A percentile compares a stretch with the other conserved stretches of the same genome.
phyloP scores from a whole-genome alignment of 306 rosid genomes.

The Echinosophora koreensis region DNA sequence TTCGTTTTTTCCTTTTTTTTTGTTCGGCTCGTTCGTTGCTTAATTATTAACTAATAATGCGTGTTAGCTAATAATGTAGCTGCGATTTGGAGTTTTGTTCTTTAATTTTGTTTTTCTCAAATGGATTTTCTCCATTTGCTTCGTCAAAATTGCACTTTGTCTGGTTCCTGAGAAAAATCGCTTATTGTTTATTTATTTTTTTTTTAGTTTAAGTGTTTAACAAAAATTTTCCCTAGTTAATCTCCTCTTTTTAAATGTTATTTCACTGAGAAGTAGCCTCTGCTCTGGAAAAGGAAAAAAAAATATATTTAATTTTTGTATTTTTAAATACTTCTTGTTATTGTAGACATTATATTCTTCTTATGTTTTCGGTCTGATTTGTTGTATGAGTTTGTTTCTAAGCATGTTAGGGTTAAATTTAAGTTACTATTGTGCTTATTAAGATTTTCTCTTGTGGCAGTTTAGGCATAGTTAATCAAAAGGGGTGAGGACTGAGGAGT shows the following conservation, averaged over 20 bases:
- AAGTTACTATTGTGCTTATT: neutral
- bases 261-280: slow-evolving; percentile 20
- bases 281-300: neutral
- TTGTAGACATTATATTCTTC: neutral
- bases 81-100: slow-evolving; percentile 29
- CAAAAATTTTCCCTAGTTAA: neutral
- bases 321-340: neutral
- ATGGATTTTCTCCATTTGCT: neutral
- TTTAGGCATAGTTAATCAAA: slow-evolving; percentile 33
- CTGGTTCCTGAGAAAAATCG: neutral
- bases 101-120: slow-evolving; percentile 7
- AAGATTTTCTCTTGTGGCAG: slow-evolving; percentile 43
- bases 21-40: neutral
- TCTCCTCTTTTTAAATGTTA: neutral
- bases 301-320: neutral
- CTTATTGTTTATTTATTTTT: slow-evolving; percentile 13
- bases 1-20: too few relatives aligned
- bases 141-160: neutral
- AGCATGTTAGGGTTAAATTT: neutral
- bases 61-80: slow-evolving; percentile 50
- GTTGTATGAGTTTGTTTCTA: neutral
- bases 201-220: slow-evolving; percentile 34
- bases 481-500: slow-evolving; percentile 43
- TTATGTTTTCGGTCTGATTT: neutral
- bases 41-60: neutral